Conservation (phyloP, 2,329 filamentous ascomycete genomes). For the Ilyonectria robusta region DNA sequence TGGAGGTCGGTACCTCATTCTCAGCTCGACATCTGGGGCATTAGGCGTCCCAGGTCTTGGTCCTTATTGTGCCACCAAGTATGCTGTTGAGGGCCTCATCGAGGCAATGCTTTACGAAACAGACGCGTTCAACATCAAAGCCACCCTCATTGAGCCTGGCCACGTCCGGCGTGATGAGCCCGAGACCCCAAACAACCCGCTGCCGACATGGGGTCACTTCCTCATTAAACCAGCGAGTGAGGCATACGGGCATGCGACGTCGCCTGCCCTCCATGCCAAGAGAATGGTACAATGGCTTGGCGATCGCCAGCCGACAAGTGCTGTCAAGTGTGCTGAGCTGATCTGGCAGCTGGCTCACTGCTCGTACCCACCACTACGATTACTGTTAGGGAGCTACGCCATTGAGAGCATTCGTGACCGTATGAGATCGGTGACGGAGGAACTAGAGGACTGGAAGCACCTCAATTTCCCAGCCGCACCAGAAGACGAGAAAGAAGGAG, state of each 20-base stretch:
- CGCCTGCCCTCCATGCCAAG: slow-evolving; percentile 89
- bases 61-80: slow-evolving; percentile 97
- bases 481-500: slow-evolving; percentile 45
- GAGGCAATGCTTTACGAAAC: slow-evolving; percentile 98
- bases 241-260: slow-evolving; percentile 82
- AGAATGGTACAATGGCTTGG: slow-evolving; percentile 96
- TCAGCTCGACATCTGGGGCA: slow-evolving; percentile 92
- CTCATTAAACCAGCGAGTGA: slow-evolving; percentile 88
- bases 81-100: slow-evolving; percentile 94
- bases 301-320: slow-evolving; percentile 92
- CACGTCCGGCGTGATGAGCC: slow-evolving; percentile 90
- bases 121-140: slow-evolving; percentile 91
- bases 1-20: slow-evolving; percentile 89
- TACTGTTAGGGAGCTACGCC: slow-evolving; percentile 93
- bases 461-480: slow-evolving; percentile 73
- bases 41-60: slow-evolving; percentile 94
- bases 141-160: slow-evolving; percentile 92
- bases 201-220: slow-evolving; percentile 91
- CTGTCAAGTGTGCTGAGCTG: slow-evolving; percentile 91
- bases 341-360: slow-evolving; percentile 97
- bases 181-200: slow-evolving; percentile 62
- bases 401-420: slow-evolving; percentile 96
- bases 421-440: slow-evolving; percentile 91
- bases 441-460: slow-evolving; percentile 94
- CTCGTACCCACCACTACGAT: slow-evolving; percentile 87